Percentiles rank a stretch among this genome's conserved stretches.
Evolutionary conservation across 2,329 filamentous ascomycete species (phyloP).

Genomic region (Chalaropsis thielavioides): DNA sequence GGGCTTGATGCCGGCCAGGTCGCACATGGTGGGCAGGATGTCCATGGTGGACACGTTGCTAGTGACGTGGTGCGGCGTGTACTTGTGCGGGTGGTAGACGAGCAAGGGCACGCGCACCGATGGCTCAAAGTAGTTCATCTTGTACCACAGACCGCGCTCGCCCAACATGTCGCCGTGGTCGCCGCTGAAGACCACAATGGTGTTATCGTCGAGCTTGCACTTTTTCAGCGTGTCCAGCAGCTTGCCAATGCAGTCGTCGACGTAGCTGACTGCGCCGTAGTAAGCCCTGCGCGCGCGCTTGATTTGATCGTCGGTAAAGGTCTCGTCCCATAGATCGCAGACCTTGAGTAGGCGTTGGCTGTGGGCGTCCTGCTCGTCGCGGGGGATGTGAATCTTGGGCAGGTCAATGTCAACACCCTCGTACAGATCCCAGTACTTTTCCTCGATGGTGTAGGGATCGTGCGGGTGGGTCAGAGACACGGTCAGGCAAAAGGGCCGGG

Average conservation of each 20-base stretch:
- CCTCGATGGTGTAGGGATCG: constrained; percentile 86
- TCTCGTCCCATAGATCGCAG: constrained; percentile 70
- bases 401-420: constrained; percentile 76
- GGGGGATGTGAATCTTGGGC: constrained; percentile 61
- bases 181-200: constrained; percentile 81
- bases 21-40: constrained; percentile 75
- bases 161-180: constrained; percentile 96
- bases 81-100: constrained; percentile 64
- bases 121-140: constrained; percentile 93
- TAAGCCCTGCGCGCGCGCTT: constrained; percentile 76
- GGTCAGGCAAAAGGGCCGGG: constrained; percentile 73
- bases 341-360: constrained; percentile 76
- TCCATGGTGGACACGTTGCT: constrained; percentile 87
- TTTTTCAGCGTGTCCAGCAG: constrained; percentile 64
- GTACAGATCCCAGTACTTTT: constrained; percentile 87
- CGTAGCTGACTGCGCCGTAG: constrained; percentile 85
- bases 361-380: constrained; percentile 73
- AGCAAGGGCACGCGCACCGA: constrained; percentile 81
- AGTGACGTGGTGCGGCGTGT: constrained; percentile 58
- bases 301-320: constrained; percentile 75
- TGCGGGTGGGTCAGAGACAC: constrained; percentile 89
- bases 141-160: constrained; percentile 86
- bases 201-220: constrained; percentile 68
- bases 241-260: constrained; percentile 81
- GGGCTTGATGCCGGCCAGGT: constrained; percentile 59